Percentiles rank a stretch among this genome's conserved stretches.
Conservation (phyloP, 441 rosid species). For the Brassica hybrid region DNA sequence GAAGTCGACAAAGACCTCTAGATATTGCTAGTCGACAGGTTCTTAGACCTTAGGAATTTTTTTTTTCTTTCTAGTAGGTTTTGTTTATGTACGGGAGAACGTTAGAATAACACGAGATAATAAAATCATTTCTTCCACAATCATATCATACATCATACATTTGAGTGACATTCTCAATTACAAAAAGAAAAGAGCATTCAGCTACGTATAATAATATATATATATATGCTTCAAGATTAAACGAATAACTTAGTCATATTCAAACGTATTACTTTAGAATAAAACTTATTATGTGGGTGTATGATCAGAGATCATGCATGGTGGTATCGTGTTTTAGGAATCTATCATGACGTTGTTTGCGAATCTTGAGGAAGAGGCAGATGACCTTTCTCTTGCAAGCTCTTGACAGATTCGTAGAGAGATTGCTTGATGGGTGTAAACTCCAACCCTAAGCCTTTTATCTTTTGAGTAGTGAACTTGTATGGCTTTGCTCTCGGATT, state of each 20-base stretch:
- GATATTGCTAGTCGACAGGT: slow-evolving; percentile 4
- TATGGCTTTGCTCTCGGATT: slow-evolving; percentile 75
- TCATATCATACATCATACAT: slow-evolving; percentile 23
- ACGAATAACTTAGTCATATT: slow-evolving; percentile 26
- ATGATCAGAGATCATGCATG: slow-evolving; percentile 17
- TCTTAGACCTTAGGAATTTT: slow-evolving; percentile 15
- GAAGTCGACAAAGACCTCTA: slow-evolving; percentile 3
- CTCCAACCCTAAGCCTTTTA: slow-evolving; percentile 76
- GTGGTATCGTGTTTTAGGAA: slow-evolving; percentile 23
- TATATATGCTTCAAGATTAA: slow-evolving; percentile 28
- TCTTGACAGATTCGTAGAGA: slow-evolving; percentile 74
- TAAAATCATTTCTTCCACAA: slow-evolving; percentile 15
- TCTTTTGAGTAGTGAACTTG: slow-evolving; percentile 75
- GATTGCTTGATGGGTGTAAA: slow-evolving; percentile 73
- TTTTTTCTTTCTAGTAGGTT: slow-evolving; percentile 18
- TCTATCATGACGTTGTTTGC: slow-evolving; percentile 27
- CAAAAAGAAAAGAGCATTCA: slow-evolving; percentile 22
- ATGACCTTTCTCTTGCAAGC: slow-evolving; percentile 85
- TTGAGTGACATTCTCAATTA: slow-evolving; percentile 1
- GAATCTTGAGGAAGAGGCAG: slow-evolving; percentile 65
- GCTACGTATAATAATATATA: slow-evolving; percentile 17
- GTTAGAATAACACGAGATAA: not conserved
- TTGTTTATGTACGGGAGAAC: not conserved
- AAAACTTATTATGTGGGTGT: slow-evolving; percentile 15
- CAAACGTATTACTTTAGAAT: slow-evolving; percentile 25